Base-by-base conservation (phyloP, 2,329 filamentous ascomycete genomes). In the Talaromyces verruculosus region DNA sequence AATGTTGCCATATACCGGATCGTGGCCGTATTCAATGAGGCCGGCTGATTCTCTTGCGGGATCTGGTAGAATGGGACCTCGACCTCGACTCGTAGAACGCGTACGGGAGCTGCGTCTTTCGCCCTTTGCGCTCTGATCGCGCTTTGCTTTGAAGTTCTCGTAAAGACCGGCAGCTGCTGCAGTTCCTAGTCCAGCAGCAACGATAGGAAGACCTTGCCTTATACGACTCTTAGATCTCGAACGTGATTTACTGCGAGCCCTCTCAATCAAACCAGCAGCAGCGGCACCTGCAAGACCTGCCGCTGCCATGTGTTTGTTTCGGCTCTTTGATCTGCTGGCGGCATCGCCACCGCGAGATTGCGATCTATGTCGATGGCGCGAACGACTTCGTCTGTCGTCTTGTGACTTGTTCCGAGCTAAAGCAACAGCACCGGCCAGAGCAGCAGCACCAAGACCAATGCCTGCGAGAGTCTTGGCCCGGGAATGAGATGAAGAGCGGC, bases 21-120 rank as follows among this genome's bases (percentile, higher is more conserved):
- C 84, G 73, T 84, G 82, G 69, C 87, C 87, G 75, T 89, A 89
- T 74, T 88, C 87, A 77, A 89, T 87, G 76, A 89, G 77, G 67
- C 80, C 82, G 72, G 82, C 78, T 70, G 78, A 80, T 71, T 82
- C 80, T 37, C 76, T 73, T 15, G 74, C 68, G 25, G 76, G 75
- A 63, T 81, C 79, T 19, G 77, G 74, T 65, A 81, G 79, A n/a
- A 71, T 70, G 13, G 75, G 70, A 65, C 80, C 81, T 51, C 76
- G 75, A 61, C 76, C 75, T 58, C 77, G 72, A 68, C 83, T 84
- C 70, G 82, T 80, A 17, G 74, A 75, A 47, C 74, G 74, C 22
- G 57, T n/a, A 33, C 66, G 55, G 15, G 66, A 61, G 39, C 70
- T 64, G 69, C 75, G 69, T 71, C 72, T 74, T 72, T 78, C 72